Evolutionary conservation across 2,329 filamentous ascomycete species (phyloP).

Genomic region (Hirsutella rhossiliensis): DNA sequence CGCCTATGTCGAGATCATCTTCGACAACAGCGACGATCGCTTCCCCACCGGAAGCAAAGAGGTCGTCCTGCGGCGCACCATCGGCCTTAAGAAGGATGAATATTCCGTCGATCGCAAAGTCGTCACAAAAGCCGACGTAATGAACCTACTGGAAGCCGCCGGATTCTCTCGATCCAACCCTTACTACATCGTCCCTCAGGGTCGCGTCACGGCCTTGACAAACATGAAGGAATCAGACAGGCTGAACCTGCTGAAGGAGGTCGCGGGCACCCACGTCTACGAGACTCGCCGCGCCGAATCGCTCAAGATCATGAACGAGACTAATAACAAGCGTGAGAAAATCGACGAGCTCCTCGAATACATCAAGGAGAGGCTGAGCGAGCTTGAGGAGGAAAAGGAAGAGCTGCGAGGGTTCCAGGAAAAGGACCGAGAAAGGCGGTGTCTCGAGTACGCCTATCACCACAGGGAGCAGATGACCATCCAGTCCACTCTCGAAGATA

Average conservation of each 20-base stretch:
- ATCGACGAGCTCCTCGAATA: constrained; percentile 88
- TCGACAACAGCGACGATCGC: constrained; percentile 92
- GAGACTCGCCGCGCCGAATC: constrained; percentile 85
- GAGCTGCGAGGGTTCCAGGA: constrained; percentile 90
- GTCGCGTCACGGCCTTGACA: constrained; percentile 86
- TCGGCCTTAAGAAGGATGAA: constrained; percentile 96
- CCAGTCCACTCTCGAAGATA: constrained; percentile 62
- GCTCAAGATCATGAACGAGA: constrained; percentile 93
- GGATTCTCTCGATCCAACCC: constrained; percentile 96
- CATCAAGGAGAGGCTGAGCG: constrained; percentile 78
- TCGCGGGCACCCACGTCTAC: constrained; percentile 96
- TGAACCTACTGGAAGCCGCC: constrained; percentile 89
- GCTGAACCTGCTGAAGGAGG: constrained; percentile 83
- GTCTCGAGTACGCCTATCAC: constrained; percentile 89
- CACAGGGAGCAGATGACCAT: constrained; percentile 78
- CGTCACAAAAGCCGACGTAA: constrained; percentile 84
- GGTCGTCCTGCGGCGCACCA: constrained; percentile 81
- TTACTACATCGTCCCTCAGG: constrained; percentile 98
- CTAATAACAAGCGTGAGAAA: constrained; percentile 85
- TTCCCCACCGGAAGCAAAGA: constrained; percentile 91
- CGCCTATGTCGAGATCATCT: constrained; percentile 98
- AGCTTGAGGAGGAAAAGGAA: constrained; percentile 95
- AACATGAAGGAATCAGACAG: constrained; percentile 98
- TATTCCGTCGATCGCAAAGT: constrained; percentile 97
- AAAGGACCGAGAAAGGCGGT: constrained; percentile 83